Evolutionary conservation across 164 flowering plant species (phyloP).

Genomic region (Sedum album): DNA sequence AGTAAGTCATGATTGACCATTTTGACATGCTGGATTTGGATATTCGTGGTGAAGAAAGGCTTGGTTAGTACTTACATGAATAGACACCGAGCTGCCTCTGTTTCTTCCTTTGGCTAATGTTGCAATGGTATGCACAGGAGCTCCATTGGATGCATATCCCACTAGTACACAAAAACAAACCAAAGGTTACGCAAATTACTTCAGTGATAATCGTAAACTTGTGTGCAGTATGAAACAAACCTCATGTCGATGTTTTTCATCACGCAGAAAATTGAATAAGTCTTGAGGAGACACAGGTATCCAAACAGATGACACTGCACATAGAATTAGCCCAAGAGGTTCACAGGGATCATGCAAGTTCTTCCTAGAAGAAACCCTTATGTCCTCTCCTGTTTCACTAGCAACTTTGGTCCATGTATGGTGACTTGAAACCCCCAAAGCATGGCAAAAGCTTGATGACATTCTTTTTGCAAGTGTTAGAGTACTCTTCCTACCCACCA

Average conservation of each 20-base stretch:
- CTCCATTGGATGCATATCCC: constrained; percentile 78
- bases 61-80: constrained; percentile 40
- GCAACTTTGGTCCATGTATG: constrained; percentile 79
- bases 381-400: constrained; percentile 64
- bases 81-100: constrained; percentile 77
- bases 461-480: constrained; percentile 82
- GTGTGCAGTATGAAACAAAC: constrained; percentile 18
- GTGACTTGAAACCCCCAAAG: constrained; percentile 79
- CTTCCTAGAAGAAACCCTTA: constrained; percentile 73
- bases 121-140: constrained; percentile 49
- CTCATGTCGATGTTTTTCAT: constrained; percentile 66
- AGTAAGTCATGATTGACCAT: background rate
- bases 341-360: constrained; percentile 85
- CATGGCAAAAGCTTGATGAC: constrained; percentile 63
- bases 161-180: constrained; percentile 27
- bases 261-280: constrained; percentile 78
- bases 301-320: constrained; percentile 90
- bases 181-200: background rate
- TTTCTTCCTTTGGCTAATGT: constrained; percentile 86
- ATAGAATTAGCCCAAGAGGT: constrained; percentile 70
- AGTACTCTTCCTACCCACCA: constrained; percentile 91
- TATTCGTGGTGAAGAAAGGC: background rate
- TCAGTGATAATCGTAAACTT: background rate
- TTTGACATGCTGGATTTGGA: background rate
- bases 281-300: constrained; percentile 60